These are phyloP conservation scores for Blyttiomyces sp. DNA, from an alignment of 371 early-diverging fungal genomes.

Conservation along the genomic window DNA sequence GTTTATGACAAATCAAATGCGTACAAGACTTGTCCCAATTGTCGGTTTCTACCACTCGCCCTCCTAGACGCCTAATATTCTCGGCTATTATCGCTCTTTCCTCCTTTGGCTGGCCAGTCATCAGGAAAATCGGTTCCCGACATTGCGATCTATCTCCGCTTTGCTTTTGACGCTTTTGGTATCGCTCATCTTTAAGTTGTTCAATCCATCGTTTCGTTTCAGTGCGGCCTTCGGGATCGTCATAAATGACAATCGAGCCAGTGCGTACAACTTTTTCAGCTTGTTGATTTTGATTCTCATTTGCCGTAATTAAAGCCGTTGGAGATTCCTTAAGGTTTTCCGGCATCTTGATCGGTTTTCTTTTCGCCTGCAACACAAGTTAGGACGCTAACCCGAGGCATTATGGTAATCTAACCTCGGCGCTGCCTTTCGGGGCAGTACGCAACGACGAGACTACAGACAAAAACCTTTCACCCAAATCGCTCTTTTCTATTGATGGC, in stretches of 20 bases:
- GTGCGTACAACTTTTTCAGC: too few species aligned
- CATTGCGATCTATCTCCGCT: background rate
- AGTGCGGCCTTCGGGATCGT: conserved; percentile 27
- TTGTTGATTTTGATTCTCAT: too few species aligned
- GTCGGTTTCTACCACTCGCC: conserved; percentile 17
- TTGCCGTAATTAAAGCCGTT: too few species aligned
- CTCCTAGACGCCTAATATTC: conserved; percentile 21
- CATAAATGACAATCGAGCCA: conserved; percentile 14
- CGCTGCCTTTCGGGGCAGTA: too few species aligned
- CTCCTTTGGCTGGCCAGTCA: conserved; percentile 18
- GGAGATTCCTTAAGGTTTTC: too few species aligned
- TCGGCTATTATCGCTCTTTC: conserved; percentile 3
- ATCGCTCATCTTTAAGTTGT: background rate
- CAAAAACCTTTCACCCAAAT: too few species aligned
- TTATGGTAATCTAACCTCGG: too few species aligned
- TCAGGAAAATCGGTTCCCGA: conserved; percentile 7
- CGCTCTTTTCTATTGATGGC: too few species aligned
- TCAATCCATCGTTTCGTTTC: conserved; percentile 19
- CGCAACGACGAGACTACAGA: too few species aligned
- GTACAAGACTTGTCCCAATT: conserved; percentile 29
- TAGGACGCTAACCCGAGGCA: too few species aligned
- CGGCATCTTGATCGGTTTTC: too few species aligned
- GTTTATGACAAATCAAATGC: conserved; percentile 27
- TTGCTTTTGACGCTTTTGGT: background rate
- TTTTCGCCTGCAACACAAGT: too few species aligned